Evolutionary conservation across 768 basidiomycete genomes (phyloP), one percentile per base, ranked within the genome.

Genomic region (Psilocybe azurescens): DNA sequence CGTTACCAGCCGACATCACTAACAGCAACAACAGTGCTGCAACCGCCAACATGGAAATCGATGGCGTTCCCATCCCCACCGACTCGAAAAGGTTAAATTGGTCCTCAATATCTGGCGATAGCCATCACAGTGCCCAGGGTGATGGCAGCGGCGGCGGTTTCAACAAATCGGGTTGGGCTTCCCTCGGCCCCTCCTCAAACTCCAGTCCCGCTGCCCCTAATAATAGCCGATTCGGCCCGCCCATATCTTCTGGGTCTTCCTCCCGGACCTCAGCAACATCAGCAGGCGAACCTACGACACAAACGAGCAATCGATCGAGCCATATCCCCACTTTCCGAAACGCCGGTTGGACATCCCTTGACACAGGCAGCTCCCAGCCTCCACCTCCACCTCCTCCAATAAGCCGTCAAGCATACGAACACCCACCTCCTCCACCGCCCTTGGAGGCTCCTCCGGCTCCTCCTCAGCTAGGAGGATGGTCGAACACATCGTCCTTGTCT

Each of bases 321-420:
- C 67, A 68, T 38, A 60, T 58, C 36, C 67, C 69, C 13, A 60
- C 65, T 49, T 54, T 62, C 72, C 80, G 86, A 49, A 78, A 83
- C 10, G 88, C 81, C 51, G 89, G 90, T 16, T 90, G 87, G 85
- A 86, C 89, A 8, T 84, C 85, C 38, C 77, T 91, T 28, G 90
- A 89, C 61, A 81, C 81, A 2, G 76, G 80, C 20, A 79, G 70
- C 60, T 74, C 70, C 29, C 53, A 41, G 14, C 70, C 72, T 56
- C 69, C 71, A 4, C 68, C 70, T 33, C 64, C 68, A 53, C 66
- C 69, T 8, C 65, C 67, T 20, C 38, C 72, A 49, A 58, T 48
- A 13, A 52, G 56, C 5, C 8, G 41, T 44, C 50, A 56, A 33
- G 33, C 53, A 48, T 30, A 29, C 55, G 33, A 24, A 24, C 11